Conservation (phyloP, 108 stramenopile genomes). For the Stephanodiscus minutulus region DNA sequence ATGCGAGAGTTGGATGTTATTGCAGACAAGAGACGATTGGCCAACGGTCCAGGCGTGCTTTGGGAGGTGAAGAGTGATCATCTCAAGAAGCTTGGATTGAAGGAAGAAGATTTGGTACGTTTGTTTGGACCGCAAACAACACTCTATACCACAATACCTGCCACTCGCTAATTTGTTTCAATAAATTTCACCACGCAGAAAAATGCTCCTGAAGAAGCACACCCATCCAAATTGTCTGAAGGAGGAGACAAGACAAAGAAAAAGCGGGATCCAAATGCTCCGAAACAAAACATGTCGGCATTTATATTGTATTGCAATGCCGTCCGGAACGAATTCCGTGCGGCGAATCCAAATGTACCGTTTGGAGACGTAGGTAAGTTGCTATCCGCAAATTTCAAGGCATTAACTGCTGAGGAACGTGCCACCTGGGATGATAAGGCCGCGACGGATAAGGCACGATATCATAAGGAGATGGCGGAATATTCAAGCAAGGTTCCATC, state of each 20-base stretch:
- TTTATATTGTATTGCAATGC: slow-evolving; percentile 44
- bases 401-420: slow-evolving; percentile 39
- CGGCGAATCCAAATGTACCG: slow-evolving; percentile 28
- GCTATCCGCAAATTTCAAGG: slow-evolving; percentile 40
- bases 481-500: slow-evolving; percentile 18
- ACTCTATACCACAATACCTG: not conserved
- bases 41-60: slow-evolving; percentile 58
- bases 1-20: slow-evolving; percentile 76
- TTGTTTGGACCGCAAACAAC: not conserved
- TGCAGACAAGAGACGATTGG: slow-evolving; percentile 67
- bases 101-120: slow-evolving; percentile 49
- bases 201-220: slow-evolving; percentile 18
- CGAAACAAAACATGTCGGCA: slow-evolving; percentile 26
- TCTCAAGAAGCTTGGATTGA: slow-evolving; percentile 54
- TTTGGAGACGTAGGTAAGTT: slow-evolving; percentile 36
- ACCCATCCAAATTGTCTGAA: not conserved
- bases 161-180: not conserved
- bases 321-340: slow-evolving; percentile 28
- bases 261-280: slow-evolving; percentile 50
- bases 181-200: slow-evolving; percentile 13
- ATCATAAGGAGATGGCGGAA: slow-evolving; percentile 60
- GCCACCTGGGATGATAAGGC: slow-evolving; percentile 49
- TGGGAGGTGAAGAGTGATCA: slow-evolving; percentile 82
- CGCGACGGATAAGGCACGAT: slow-evolving; percentile 55
- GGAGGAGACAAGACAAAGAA: slow-evolving; percentile 28